Evolutionary conservation across 2,329 filamentous ascomycete genomes (phyloP).

Genomic region (Pseudogymnoascus pannorum): DNA sequence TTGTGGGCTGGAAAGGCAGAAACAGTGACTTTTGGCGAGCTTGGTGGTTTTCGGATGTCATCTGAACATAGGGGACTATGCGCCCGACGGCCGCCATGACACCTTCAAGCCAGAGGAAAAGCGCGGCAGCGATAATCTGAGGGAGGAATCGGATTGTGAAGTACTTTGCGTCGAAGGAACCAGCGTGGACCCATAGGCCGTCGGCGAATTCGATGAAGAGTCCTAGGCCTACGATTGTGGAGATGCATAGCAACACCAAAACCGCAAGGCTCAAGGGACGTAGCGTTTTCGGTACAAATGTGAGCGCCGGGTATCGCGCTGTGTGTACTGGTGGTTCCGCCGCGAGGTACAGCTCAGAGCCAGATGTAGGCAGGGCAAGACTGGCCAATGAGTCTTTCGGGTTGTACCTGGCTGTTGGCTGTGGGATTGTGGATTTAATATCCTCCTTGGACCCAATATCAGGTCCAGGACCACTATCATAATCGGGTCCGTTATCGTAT

Average conservation of each 20-base stretch:
- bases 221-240: constrained; percentile 66
- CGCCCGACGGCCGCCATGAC: constrained; percentile 69
- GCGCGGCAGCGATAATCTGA: constrained; percentile 61
- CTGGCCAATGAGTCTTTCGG: constrained; percentile 1
- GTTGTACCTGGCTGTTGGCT: constrained; percentile 1
- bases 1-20: constrained; percentile 50
- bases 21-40: constrained; percentile 60
- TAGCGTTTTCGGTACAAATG: constrained; percentile 65
- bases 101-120: constrained; percentile 72
- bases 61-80: constrained; percentile 68
- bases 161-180: constrained; percentile 65
- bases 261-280: constrained; percentile 56
- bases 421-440: not conserved
- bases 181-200: constrained; percentile 49
- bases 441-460: not conserved
- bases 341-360: constrained; percentile 40
- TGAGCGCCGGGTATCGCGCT: constrained; percentile 46
- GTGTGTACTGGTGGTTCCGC: constrained; percentile 37
- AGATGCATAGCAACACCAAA: constrained; percentile 53
- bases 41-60: constrained; percentile 57
- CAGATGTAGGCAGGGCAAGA: not conserved
- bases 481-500: not conserved
- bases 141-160: constrained; percentile 84
- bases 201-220: constrained; percentile 65
- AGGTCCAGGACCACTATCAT: not conserved